Percentiles rank a stretch among this genome's conserved stretches.
phyloP scores from a whole-genome alignment of 306 rosid genomes.

The Acacia crassicarpa region DNA sequence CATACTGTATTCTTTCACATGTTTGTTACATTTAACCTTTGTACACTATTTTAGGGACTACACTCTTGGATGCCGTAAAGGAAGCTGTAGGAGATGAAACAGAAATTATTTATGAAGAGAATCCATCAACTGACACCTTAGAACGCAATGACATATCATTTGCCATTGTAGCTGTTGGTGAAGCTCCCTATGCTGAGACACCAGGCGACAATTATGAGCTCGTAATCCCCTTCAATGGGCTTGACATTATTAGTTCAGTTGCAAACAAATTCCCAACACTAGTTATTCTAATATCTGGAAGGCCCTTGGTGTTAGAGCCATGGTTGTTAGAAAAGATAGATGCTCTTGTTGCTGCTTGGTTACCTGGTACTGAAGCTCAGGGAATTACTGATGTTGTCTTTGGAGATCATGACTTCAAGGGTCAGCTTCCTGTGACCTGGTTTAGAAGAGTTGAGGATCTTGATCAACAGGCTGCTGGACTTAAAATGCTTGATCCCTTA shows the following conservation, averaged over 20 bases:
- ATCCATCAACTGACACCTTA: constrained; percentile 60
- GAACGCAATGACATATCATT: constrained; percentile 53
- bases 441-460: constrained; percentile 57
- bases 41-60: constrained; percentile 55
- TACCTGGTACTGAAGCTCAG: constrained; percentile 83
- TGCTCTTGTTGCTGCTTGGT: constrained; percentile 87
- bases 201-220: constrained; percentile 65
- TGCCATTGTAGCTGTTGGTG: constrained; percentile 81
- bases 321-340: constrained; percentile 58
- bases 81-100: constrained; percentile 61
- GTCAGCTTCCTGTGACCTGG: constrained; percentile 84
- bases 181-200: constrained; percentile 71
- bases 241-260: constrained; percentile 54
- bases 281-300: constrained; percentile 80
- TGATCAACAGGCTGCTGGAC: constrained; percentile 38
- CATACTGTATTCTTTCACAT: background rate
- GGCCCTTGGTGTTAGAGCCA: constrained; percentile 73
- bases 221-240: constrained; percentile 58
- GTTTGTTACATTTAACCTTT: constrained; percentile 19
- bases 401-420: constrained; percentile 68
- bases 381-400: constrained; percentile 82
- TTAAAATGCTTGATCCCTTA: constrained; percentile 52
- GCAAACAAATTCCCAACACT: constrained; percentile 73
- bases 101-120: constrained; percentile 48
- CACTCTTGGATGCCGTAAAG: constrained; percentile 79